Base-by-base conservation (phyloP, 75 land plant species). In the Isoetes taiwanensis region DNA sequence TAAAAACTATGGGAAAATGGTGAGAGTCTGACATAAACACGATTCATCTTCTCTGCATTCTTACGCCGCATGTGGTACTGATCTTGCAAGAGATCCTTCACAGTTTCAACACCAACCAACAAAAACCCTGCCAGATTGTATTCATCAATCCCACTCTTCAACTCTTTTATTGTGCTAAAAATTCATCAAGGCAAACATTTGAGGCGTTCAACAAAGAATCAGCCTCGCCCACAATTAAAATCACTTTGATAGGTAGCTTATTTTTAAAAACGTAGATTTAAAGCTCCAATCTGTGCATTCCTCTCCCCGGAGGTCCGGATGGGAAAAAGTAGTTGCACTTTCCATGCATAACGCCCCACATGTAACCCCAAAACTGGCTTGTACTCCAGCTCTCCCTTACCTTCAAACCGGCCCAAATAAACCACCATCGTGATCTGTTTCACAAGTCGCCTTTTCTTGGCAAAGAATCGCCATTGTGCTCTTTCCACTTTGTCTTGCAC, bases 271-370 rank as follows among this genome's bases (percentile, higher is more conserved):
- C 50, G 25, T 16, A 5, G 50, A 46, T 23, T 23, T 46, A n/a
- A 46, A 46, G 50, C 50, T 46, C 50, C 50, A 46, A 46, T 46
- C 50, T 46, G 50, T 46, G 19, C 50, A 46, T 46, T 46, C 50
- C 23, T 46, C 50, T 5, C 6, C n/a, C 50, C 23, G 50, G 4
- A 46, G 50, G 19, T 23, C 50, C 23, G 25, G 50, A 19, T n/a
- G 50, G 6, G 50, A 46, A 46, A 19, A 46, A 46, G 25, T 46
- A 19, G 25, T 6, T 23, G 25, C 50, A 46, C n/a, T 46, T 46
- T 16, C 50, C 50, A 46, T 46, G 50, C 16, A 46, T 16, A 46
- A 19, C 8, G 19, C 23, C 50, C 12, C 50, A 46, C 6, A 46
- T n/a, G n/a, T n/a, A n/a, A n/a, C n/a, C 50, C 50, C 50, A 46